A percentile compares a stretch with the other conserved stretches of the same genome.
These are phyloP conservation scores for Pyracantha coccinea DNA, from an alignment of 331 rosid genomes.

Conservation along the genomic window DNA sequence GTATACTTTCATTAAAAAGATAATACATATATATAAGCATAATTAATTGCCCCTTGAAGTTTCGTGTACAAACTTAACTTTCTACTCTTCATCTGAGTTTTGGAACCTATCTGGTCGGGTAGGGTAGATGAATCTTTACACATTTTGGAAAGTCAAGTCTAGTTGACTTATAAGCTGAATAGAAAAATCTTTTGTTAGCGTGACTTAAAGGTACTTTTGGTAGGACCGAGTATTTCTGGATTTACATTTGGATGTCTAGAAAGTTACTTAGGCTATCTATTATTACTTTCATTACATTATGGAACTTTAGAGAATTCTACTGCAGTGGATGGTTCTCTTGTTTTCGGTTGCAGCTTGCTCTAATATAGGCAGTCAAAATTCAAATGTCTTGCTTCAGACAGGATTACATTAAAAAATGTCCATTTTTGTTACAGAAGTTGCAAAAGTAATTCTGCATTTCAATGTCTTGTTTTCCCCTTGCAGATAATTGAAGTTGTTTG, in stretches of 20 bases:
- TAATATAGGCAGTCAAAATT: background rate
- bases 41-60: background rate
- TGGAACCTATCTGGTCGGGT: background rate
- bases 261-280: background rate
- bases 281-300: background rate
- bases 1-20: background rate
- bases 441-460: background rate
- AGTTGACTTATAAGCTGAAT: background rate
- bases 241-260: background rate
- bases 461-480: constrained; percentile 12
- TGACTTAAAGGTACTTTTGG: background rate
- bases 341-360: background rate
- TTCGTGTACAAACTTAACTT: background rate
- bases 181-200: background rate
- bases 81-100: background rate
- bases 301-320: background rate
- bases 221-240: background rate
- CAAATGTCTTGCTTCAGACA: background rate
- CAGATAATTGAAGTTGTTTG: constrained; percentile 98
- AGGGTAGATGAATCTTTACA: background rate
- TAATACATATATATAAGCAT: background rate
- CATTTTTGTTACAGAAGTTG: background rate
- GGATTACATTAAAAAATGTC: background rate
- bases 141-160: background rate
- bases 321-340: background rate